Evolutionary conservation across 805 yeast species (phyloP).

Genomic region (Metschnikowia lachancei): DNA sequence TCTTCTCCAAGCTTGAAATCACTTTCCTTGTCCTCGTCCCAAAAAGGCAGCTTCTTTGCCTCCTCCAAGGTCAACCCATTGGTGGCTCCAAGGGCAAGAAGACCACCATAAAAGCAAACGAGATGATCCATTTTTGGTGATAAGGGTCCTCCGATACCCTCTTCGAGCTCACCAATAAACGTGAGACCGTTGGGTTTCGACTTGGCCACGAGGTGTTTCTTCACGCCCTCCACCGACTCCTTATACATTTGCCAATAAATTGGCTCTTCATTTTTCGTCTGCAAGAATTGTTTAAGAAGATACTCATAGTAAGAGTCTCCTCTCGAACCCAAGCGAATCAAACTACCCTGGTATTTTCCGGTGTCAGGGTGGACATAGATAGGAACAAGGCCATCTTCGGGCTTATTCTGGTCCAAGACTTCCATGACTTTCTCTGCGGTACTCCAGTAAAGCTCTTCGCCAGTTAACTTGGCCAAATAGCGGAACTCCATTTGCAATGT

Average conservation of each 20-base stretch:
- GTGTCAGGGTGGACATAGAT: conserved; percentile 73
- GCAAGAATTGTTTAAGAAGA: conserved; percentile 78
- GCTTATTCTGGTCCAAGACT: conserved; percentile 61
- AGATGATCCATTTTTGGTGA: conserved; percentile 86
- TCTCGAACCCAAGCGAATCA: conserved; percentile 81
- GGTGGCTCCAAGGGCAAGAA: conserved; percentile 86
- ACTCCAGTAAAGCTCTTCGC: conserved; percentile 76
- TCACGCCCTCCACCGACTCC: conserved; percentile 75
- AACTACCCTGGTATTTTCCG: conserved; percentile 61
- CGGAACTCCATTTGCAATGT: conserved; percentile 86
- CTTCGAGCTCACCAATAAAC: conserved; percentile 73
- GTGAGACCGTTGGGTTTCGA: conserved; percentile 63
- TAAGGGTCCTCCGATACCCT: conserved; percentile 59
- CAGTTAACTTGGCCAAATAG: conserved; percentile 75
- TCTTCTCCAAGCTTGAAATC: conserved; percentile 73
- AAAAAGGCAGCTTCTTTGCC: conserved; percentile 53
- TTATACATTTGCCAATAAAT: conserved; percentile 72
- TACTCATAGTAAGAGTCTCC: conserved; percentile 95
- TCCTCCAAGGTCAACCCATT: conserved; percentile 57
- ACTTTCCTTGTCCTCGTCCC: conserved; percentile 57
- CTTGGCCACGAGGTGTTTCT: conserved; percentile 56
- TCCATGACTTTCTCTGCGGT: conserved; percentile 71
- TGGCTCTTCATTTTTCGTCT: conserved; percentile 60
- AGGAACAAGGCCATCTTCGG: conserved; percentile 77
- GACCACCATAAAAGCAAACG: conserved; percentile 89